A percentile compares a stretch with the other conserved stretches of the same genome.
Conservation (phyloP, 768 basidiomycete genomes). For the Lactarius tabidus region DNA sequence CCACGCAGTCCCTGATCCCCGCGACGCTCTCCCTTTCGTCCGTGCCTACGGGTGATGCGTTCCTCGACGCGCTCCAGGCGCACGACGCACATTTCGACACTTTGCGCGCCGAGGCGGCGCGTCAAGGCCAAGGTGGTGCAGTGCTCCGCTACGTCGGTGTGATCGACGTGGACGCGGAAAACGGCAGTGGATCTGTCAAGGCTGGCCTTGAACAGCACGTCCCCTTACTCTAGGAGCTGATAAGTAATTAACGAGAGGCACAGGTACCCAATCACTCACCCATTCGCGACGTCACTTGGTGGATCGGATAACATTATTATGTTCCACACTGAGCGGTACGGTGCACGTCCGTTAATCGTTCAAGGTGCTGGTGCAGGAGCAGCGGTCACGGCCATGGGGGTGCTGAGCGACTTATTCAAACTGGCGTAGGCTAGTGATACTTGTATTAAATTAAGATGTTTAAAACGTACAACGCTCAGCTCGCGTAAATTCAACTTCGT, state of each 20-base stretch:
- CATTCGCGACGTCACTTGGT: conserved; percentile 92
- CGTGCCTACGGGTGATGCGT: conserved; percentile 66
- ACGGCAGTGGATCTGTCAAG: conserved; percentile 54
- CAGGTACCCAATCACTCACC: conserved; percentile 86
- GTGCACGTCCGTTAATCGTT: conserved; percentile 81
- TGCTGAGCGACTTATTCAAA: conserved; percentile 80
- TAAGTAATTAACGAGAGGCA: not conserved
- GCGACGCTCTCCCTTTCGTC: conserved; percentile 56
- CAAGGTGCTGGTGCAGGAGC: conserved; percentile 98
- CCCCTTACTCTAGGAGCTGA: not conserved
- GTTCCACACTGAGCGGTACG: conserved; percentile 93
- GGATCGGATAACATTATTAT: conserved; percentile 98
- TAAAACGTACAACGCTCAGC: not conserved
- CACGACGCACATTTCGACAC: conserved; percentile 77
- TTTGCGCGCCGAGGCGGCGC: conserved; percentile 71
- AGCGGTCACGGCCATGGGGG: conserved; percentile 97
- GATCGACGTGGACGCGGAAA: conserved; percentile 76
- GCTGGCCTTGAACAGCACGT: conserved; percentile 87
- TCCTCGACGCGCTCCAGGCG: conserved; percentile 71
- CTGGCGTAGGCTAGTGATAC: conserved; percentile 32
- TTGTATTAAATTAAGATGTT: not conserved
- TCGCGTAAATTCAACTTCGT: not conserved
- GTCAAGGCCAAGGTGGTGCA: conserved; percentile 39
- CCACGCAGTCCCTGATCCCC: conserved; percentile 85
- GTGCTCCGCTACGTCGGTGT: conserved; percentile 95